A percentile compares a stretch with the other conserved stretches of the same genome.
Conservation (phyloP, 2,329 filamentous ascomycete species). For the Drechslera avenae region DNA sequence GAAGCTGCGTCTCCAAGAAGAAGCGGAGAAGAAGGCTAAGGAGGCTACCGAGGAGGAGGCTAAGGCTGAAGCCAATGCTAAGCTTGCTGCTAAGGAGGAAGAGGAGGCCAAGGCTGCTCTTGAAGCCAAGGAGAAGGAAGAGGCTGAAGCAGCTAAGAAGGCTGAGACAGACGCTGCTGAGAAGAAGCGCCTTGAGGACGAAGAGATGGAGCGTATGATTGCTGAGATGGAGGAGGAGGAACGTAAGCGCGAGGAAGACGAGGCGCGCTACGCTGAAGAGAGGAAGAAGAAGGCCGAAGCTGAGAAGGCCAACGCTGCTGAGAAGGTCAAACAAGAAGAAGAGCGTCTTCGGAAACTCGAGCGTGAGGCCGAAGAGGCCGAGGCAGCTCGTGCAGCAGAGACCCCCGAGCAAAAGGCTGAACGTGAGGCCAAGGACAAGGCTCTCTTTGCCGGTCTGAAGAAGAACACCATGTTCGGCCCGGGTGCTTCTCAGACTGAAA, state of each 20-base stretch:
- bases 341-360: slow-evolving; percentile 56
- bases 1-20: slow-evolving; percentile 56
- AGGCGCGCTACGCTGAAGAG: slow-evolving; percentile 72
- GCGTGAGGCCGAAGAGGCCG: slow-evolving; percentile 56
- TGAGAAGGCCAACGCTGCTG: slow-evolving; percentile 60
- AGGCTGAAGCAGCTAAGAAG: slow-evolving; percentile 49
- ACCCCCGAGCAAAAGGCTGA: slow-evolving; percentile 52
- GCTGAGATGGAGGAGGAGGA: slow-evolving; percentile 63
- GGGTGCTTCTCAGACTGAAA: slow-evolving; percentile 44
- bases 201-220: slow-evolving; percentile 64
- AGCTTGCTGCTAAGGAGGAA: slow-evolving; percentile 57
- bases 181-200: slow-evolving; percentile 47
- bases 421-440: slow-evolving; percentile 39
- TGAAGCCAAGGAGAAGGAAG: slow-evolving; percentile 37
- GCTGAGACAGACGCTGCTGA: slow-evolving; percentile 46
- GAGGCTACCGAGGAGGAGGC: slow-evolving; percentile 49
- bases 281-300: slow-evolving; percentile 67
- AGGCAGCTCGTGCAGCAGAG: slow-evolving; percentile 51
- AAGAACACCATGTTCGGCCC: slow-evolving; percentile 56
- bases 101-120: slow-evolving; percentile 44
- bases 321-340: slow-evolving; percentile 56
- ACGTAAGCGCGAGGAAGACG: slow-evolving; percentile 65
- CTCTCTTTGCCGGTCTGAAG: slow-evolving; percentile 55
- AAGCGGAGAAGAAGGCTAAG: slow-evolving; percentile 62
- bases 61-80: slow-evolving; percentile 55